phyloP scores from a whole-genome alignment of 352 stramenopile genomes.

The Blastocystis sp. region DNA sequence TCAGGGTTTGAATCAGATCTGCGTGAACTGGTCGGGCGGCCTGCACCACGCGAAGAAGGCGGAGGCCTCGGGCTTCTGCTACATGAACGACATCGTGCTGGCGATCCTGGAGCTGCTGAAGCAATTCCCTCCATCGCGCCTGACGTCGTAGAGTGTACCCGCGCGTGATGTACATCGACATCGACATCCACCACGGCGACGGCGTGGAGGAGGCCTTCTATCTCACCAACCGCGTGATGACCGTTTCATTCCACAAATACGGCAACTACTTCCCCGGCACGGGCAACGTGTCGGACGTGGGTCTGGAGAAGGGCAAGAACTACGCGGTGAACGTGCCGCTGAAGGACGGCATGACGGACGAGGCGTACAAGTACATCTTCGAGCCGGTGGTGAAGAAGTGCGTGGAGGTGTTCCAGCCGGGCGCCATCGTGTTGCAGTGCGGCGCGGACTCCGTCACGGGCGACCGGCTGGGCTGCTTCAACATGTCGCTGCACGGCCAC shows the following conservation, averaged over 20 bases:
- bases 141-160: conserved; percentile 75
- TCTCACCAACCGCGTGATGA: conserved; percentile 96
- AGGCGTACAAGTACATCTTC: conserved; percentile 90
- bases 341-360: conserved; percentile 90
- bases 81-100: conserved; percentile 97
- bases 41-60: conserved; percentile 97
- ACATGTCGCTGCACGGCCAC: conserved; percentile 87
- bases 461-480: conserved; percentile 94
- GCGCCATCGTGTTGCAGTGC: conserved; percentile 92
- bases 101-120: conserved; percentile 97
- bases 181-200: conserved; percentile 97
- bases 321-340: conserved; percentile 95
- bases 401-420: conserved; percentile 78
- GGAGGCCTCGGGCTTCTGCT: conserved; percentile 90
- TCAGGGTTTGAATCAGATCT: conserved; percentile 88
- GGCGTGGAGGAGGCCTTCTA: conserved; percentile 94
- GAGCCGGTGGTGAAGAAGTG: conserved; percentile 79
- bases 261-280: conserved; percentile 94
- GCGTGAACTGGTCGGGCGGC: conserved; percentile 94
- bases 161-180: conserved; percentile 97
- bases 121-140: conserved; percentile 73
- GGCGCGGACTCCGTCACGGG: conserved; percentile 91
- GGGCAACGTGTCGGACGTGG: conserved; percentile 86
- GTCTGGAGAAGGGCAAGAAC: conserved; percentile 84
- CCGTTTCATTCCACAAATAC: conserved; percentile 97